Base-by-base conservation (phyloP, 257 asterid genomes). In the Rauvolfia tetraphylla region DNA sequence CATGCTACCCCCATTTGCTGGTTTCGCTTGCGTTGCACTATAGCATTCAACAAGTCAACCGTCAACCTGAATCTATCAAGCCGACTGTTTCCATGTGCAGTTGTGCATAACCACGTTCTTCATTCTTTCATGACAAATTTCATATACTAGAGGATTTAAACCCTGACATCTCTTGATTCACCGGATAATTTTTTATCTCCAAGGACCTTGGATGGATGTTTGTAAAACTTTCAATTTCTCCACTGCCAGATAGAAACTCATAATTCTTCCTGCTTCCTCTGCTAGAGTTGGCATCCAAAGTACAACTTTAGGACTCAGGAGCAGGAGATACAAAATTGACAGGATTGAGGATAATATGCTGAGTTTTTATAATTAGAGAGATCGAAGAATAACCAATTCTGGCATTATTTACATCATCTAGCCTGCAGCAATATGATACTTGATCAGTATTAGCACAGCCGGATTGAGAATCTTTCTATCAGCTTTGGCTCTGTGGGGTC, bases 381-480 rank as follows among this genome's bases (percentile, higher is more conserved):
- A 59, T 75, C 68, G 0, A 17, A n/a, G 22, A n/a, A 51, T 53
- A 51, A 68, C 29, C 42, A 38, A 38, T 36, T 27, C 17, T 22
- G 10, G 58, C 53, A 71, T 34, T 54, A 68, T 54, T 36, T 53
- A 53, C 80, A 76, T 46, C 7, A 29, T 33, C 49, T 41, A 0
- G 39, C 15, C 11, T 7, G 75, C 75, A 41, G 61, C 62, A 9
- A 41, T 11, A 36, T 15, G 46, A 68, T 31, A 54, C 27, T 54
- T 27, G 68, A 13, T 66, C 75, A 54, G 27, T 56, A 27, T 17
- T 20, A 20, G 22, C 33, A n/a, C 25, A 15, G 14, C 56, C 5
- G 11, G 70, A 68, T 18, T 18, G 66, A 56, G 29, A 18, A 41
- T 42, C 68, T n/a, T 76, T 67, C 14, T 54, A n/a, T 75, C 48